Conservation (phyloP, 805 yeast species). For the Candida hungchunana region DNA sequence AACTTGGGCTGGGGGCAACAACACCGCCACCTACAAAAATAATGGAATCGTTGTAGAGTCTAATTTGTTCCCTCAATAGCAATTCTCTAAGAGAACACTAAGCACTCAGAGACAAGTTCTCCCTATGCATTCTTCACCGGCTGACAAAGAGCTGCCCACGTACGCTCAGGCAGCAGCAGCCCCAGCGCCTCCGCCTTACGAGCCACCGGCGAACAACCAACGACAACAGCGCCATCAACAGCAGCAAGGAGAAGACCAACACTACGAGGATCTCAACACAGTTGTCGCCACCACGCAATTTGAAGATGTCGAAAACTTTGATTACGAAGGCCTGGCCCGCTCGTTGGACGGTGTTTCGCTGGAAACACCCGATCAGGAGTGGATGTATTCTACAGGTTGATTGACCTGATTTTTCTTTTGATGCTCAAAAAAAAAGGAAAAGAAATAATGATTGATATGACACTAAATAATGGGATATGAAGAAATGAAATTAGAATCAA, state of each 20-base stretch:
- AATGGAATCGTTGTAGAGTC: too few relatives aligned
- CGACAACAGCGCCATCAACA: neutral
- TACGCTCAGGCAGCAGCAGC: conserved; percentile 10
- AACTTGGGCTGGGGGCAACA: too few relatives aligned
- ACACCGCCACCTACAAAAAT: too few relatives aligned
- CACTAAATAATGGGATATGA: too few relatives aligned
- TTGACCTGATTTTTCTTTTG: neutral
- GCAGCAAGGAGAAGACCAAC: neutral
- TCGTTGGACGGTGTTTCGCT: conserved; percentile 11
- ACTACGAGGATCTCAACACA: conserved; percentile 10
- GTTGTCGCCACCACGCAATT: conserved; percentile 18
- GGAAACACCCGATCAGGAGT: conserved; percentile 8
- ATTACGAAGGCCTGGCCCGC: conserved; percentile 13
- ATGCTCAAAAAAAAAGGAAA: neutral
- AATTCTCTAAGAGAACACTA: too few relatives aligned
- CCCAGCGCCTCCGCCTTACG: neutral
- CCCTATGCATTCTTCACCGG: too few relatives aligned
- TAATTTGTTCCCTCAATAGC: neutral
- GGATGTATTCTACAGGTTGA: neutral
- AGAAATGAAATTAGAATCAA: too few relatives aligned
- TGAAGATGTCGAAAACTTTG: conserved; percentile 15
- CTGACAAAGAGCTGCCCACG: conserved; percentile 9
- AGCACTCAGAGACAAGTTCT: too few relatives aligned
- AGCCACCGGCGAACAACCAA: conserved; percentile 6
- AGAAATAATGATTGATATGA: too few relatives aligned